Base-by-base conservation (phyloP, 1,284 basidiomycete species). In the Cutaneotrichosporon dermatis region DNA sequence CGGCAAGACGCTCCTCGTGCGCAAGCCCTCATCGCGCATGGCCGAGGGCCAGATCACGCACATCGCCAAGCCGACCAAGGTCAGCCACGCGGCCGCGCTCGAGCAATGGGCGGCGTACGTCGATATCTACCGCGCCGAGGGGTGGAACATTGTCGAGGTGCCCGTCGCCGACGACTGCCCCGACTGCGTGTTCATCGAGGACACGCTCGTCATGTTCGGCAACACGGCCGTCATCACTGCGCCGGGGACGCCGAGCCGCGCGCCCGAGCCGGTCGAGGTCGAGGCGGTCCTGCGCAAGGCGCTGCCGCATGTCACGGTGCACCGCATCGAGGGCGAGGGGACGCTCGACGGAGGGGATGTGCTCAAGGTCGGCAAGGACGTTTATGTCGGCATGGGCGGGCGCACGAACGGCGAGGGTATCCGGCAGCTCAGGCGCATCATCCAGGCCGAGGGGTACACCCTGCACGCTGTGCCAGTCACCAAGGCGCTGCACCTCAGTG, bases 31-130 rank as follows among this genome's bases (percentile, higher is more conserved):
- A 25, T 12, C 44, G 2, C 51, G 51, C 39, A 45, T 58, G 33
- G 57, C 57, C 12, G 50, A 58, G 51, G 57, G 57, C n/a, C 57
- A 58, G 51, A 58, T 58, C 33, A 58, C 57, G 33, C 57, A 58
- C 57, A 58, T 58, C 15, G 51, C 39, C 9, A 35, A 40, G 33
- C 44, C 57, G 12, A 12, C 51, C 15, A 13, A 33, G 11, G 44
- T 58, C 37, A 36, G 51, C 15, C 51, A 43, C 57, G 44, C 51
- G 2, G 5, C 6, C 8, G 57, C 57, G 6, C 33, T 16, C 5
- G 11, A 40, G n/a, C 51, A 58, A 39, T 58, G 57, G 57, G 33
- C 13, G 15, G n/a, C n/a, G 2, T 58, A 58, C 44, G 34, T 42
- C 25, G 39, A 49, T n/a, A 35, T 48, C 42, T 58, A 48, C 51